phyloP scores from a whole-genome alignment of 2,329 filamentous ascomycete genomes.

The Cladosporium colombiae region DNA sequence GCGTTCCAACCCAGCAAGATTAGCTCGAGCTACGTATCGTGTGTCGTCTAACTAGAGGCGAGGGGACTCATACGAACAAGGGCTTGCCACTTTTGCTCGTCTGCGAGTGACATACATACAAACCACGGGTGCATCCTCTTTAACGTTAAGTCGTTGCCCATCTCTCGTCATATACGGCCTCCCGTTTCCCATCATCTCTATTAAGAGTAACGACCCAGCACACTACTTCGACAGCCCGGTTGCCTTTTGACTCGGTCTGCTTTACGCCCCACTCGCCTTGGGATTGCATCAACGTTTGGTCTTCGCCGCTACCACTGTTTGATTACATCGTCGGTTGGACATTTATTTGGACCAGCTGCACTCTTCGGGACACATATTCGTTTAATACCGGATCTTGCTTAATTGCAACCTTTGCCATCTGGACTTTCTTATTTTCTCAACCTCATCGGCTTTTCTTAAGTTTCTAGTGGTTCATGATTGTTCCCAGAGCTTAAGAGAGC shows the following conservation, averaged over 20 bases:
- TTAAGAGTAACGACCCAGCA: constrained; percentile 6
- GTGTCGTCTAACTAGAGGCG: constrained; percentile 21
- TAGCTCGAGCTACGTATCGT: constrained; percentile 22
- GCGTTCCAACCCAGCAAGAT: constrained; percentile 21
- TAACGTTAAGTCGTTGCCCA: constrained; percentile 14
- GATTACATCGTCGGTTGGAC: constrained; percentile 18
- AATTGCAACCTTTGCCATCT: constrained; percentile 15
- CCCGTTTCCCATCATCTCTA: constrained; percentile 7
- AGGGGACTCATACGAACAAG: constrained; percentile 21
- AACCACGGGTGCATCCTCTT: constrained; percentile 17
- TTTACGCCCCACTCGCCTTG: constrained; percentile 20
- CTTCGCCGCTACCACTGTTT: constrained; percentile 20
- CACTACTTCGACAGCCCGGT: constrained; percentile 6
- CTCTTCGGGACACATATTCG: background rate
- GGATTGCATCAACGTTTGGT: constrained; percentile 20
- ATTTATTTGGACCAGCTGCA: constrained; percentile 19
- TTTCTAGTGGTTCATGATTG: constrained; percentile 20
- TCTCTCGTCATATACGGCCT: constrained; percentile 19
- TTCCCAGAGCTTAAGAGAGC: constrained; percentile 18
- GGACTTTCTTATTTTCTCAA: constrained; percentile 12
- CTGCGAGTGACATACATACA: constrained; percentile 21
- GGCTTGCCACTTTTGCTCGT: constrained; percentile 20
- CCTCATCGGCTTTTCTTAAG: constrained; percentile 12
- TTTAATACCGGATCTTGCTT: constrained; percentile 14
- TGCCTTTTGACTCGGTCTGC: constrained; percentile 12